Percentiles rank a stretch among this genome's conserved stretches.
Evolutionary conservation across 2,329 filamentous ascomycete species (phyloP).

Genomic region (Elsinoe australis): DNA sequence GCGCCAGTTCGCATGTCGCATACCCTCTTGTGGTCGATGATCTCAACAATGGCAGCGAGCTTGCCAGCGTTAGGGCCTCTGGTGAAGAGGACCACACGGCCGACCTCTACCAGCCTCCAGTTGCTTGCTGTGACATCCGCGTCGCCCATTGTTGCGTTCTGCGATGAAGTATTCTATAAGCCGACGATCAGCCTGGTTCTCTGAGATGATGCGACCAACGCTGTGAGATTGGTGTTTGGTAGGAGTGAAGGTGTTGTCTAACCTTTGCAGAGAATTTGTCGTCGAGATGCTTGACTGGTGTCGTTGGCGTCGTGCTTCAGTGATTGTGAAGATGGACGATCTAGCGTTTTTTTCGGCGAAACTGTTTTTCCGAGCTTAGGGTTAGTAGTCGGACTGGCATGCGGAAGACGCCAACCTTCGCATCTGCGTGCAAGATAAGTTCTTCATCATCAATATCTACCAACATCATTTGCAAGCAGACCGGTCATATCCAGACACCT

Average conservation of each 20-base stretch:
- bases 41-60: slow-evolving; percentile 93
- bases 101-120: slow-evolving; percentile 97
- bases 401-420: no score
- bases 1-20: slow-evolving; percentile 41
- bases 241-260: neutral
- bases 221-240: no score
- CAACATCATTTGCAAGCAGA: no score
- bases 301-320: slow-evolving; percentile 13
- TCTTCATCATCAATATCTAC: no score
- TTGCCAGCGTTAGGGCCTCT: slow-evolving; percentile 73
- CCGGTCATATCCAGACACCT: no score
- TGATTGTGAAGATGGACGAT: slow-evolving; percentile 4
- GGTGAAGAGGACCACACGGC: slow-evolving; percentile 91
- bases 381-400: no score
- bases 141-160: slow-evolving; percentile 39
- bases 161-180: neutral
- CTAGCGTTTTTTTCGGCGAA: neutral
- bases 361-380: slow-evolving; percentile 3
- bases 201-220: no score
- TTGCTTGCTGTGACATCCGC: slow-evolving; percentile 44
- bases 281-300: neutral
- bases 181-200: neutral
- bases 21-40: slow-evolving; percentile 99
- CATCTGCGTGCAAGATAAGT: no score
- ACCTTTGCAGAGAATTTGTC: slow-evolving; percentile 12